Conservation (phyloP, 306 rosid genomes). For the Corylus avellana region DNA sequence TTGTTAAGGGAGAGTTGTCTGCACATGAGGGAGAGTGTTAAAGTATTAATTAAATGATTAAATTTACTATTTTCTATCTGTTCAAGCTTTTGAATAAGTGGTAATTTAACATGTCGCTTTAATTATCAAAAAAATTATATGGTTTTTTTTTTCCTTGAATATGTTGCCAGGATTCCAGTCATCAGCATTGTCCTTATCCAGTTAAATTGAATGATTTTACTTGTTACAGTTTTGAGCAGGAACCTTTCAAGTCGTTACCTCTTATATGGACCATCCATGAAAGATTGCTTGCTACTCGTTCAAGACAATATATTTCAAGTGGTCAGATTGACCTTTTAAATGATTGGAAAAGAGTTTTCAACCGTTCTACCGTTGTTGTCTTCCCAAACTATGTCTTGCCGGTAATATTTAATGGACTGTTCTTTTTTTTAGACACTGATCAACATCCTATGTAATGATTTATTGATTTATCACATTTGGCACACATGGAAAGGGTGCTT, state of each 20-base stretch:
- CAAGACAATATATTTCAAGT: conserved; percentile 51
- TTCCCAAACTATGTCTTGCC: conserved; percentile 87
- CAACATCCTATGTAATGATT: conserved; percentile 19
- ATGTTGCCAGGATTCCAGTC: conserved; percentile 7
- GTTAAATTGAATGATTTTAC: conserved; percentile 54
- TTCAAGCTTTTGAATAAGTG: too few relatives aligned
- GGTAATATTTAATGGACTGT: conserved; percentile 56
- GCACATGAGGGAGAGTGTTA: too few relatives aligned
- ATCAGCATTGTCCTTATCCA: conserved; percentile 28
- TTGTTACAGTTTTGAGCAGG: conserved; percentile 90
- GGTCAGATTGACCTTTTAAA: conserved; percentile 65
- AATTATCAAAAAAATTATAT: too few relatives aligned
- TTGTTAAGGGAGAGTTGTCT: too few relatives aligned
- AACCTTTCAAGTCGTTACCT: conserved; percentile 93
- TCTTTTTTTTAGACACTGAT: conserved; percentile 3
- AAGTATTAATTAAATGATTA: too few relatives aligned
- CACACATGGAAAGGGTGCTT: not conserved
- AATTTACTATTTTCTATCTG: too few relatives aligned
- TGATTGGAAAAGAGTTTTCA: conserved; percentile 89
- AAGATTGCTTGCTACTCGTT: conserved; percentile 70
- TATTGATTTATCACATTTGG: not conserved
- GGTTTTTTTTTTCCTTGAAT: not conserved
- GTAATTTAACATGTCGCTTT: too few relatives aligned
- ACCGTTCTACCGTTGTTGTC: conserved; percentile 87
- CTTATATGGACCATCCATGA: conserved; percentile 87